Base-by-base conservation (phyloP, 192 early-diverging fungal species). In the Coemansia reversa region DNA sequence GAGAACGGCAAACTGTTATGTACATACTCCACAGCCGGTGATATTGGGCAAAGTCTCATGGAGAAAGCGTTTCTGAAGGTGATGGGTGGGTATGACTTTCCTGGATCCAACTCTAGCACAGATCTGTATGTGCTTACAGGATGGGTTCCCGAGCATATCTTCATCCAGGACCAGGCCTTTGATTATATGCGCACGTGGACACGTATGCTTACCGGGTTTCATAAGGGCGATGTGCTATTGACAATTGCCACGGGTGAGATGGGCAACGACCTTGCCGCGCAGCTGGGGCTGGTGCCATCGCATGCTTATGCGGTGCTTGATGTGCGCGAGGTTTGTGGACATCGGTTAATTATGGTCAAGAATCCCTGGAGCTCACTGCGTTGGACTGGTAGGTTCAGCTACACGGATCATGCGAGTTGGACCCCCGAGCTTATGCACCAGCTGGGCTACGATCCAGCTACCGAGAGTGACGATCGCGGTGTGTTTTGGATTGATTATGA, bases 61-160 rank as follows among this genome's bases (percentile, higher is more conserved):
- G 95, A 97, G 61, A 97, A 97, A 68, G 95, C 95, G 64, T 97
- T 94, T 66, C 87, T 95, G 87, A 97, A 97, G 75, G 72, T 95
- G 1, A 93, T 93, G 90, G 95, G 95, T 51, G 95, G 95, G 19
- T 97, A 95, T 69, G 90, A 92, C 67, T 97, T 95, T 72, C 93
- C 92, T 1, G 95, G 93, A 51, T 94, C 93, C 51, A 95, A 94
- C 73, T 92, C 95, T 11, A 92, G 95, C 39, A 94, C 93, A 39
- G 95, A 97, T 72, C 74, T 96, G 24, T 86, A 94, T 52, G 86
- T 91, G 8, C 73, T 97, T 65, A 95, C 95, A 3, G 95, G 92
- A 2, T 97, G 95, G 95, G 90, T 95, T 29, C 95, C 95, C 3
- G 95, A 97, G 65, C 86, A 94, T 49, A 80, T 97, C 11, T 94